phyloP scores from a whole-genome alignment of 495 filamentous ascomycete genomes.

The Penicillium argentinense region DNA sequence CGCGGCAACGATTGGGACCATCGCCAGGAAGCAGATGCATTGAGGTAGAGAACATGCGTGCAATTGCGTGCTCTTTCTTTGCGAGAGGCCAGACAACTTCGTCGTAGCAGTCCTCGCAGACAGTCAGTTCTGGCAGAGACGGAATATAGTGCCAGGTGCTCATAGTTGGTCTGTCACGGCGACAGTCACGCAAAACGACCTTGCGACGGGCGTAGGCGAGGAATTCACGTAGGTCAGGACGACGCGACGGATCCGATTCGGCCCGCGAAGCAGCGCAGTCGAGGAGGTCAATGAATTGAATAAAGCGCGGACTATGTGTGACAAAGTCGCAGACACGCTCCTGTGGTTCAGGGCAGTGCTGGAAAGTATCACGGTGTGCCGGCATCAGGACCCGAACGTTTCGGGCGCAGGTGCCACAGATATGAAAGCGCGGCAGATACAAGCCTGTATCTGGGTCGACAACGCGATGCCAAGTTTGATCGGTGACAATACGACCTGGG shows the following conservation, averaged over 20 bases:
- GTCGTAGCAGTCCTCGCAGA: conserved; percentile 72
- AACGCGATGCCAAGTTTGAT: conserved; percentile 59
- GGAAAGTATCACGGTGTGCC: conserved; percentile 48
- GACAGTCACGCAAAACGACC: conserved; percentile 53
- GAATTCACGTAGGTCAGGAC: conserved; percentile 51
- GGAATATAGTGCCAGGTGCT: conserved; percentile 64
- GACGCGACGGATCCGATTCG: conserved; percentile 26
- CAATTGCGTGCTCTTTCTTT: conserved; percentile 49
- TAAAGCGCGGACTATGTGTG: conserved; percentile 52
- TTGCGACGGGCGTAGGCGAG: conserved; percentile 51
- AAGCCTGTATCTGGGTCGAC: conserved; percentile 51
- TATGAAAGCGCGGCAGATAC: conserved; percentile 55
- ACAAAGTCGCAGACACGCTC: conserved; percentile 51
- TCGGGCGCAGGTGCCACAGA: conserved; percentile 54
- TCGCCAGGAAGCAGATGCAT: conserved; percentile 47
- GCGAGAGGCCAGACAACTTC: conserved; percentile 66
- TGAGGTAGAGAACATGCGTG: conserved; percentile 53
- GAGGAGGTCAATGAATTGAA: conserved; percentile 62
- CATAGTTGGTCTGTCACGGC: conserved; percentile 47
- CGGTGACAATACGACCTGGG: conserved; percentile 46
- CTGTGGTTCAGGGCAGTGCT: conserved; percentile 24
- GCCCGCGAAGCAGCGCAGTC: conserved; percentile 53
- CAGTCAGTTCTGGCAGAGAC: conserved; percentile 60
- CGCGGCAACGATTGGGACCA: conserved; percentile 41
- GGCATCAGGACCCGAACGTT: conserved; percentile 55